These are phyloP conservation scores for Mycena floridula DNA, from an alignment of 768 basidiomycete genomes.

Conservation along the genomic window DNA sequence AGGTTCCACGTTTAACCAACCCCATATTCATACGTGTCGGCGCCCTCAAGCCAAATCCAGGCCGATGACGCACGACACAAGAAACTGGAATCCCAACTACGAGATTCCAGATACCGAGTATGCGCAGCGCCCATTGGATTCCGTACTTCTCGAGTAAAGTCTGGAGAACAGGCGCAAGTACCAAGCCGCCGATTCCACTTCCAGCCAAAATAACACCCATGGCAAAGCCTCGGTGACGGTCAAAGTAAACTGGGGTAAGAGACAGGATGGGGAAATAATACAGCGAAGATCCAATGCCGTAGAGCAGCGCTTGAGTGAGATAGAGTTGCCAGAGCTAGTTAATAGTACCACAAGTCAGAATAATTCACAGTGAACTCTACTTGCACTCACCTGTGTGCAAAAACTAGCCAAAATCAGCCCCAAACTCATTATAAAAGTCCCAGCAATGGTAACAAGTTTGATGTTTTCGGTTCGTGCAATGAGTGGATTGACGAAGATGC, in stretches of 20 bases:
- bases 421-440: constrained; percentile 34
- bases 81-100: constrained; percentile 31
- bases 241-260: constrained; percentile 32
- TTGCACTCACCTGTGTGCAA: constrained; percentile 24
- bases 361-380: not conserved
- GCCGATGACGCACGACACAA: no score
- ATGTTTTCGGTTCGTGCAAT: constrained; percentile 26
- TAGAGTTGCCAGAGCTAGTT: no score
- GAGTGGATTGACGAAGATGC: constrained; percentile 35
- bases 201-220: constrained; percentile 37
- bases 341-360: no score
- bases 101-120: no score
- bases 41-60: constrained; percentile 14
- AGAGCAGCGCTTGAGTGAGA: constrained; percentile 32
- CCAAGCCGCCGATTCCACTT: constrained; percentile 35
- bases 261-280: constrained; percentile 39
- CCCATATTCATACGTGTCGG: no score
- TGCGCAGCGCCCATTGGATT: no score
- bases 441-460: constrained; percentile 27
- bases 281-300: constrained; percentile 36
- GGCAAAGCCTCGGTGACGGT: no score
- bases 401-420: constrained; percentile 36
- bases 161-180: no score
- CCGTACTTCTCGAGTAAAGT: no score
- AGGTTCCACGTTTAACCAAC: constrained; percentile 32